These are phyloP conservation scores for Blepharisma undulans DNA, from an alignment of 169 alveolate species.

Conservation along the genomic window DNA sequence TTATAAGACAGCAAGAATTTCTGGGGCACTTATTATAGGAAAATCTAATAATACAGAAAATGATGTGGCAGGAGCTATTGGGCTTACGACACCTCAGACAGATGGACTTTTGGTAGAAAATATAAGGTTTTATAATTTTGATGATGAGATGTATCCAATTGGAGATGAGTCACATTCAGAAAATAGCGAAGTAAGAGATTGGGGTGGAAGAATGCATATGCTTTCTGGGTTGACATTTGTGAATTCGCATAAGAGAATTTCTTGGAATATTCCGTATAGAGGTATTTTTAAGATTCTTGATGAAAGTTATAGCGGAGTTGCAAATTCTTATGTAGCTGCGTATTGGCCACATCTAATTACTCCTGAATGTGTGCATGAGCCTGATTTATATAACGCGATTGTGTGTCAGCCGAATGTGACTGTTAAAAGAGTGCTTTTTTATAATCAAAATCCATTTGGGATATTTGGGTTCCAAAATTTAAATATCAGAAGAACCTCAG, in stretches of 20 bases:
- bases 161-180: constrained; percentile 64
- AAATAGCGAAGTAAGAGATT: constrained; percentile 49
- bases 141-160: constrained; percentile 40
- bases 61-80: constrained; percentile 42
- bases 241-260: constrained; percentile 38
- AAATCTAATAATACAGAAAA: constrained; percentile 36
- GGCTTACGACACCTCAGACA: constrained; percentile 67
- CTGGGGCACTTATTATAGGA: constrained; percentile 51
- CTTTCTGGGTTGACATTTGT: constrained; percentile 21
- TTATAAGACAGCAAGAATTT: constrained; percentile 33
- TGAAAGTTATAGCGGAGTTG: background rate
- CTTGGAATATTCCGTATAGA: background rate
- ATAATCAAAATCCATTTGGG: background rate
- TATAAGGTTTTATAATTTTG: constrained; percentile 49
- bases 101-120: constrained; percentile 59
- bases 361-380: constrained; percentile 13
- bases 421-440: background rate
- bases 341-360: constrained; percentile 7
- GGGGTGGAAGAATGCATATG: constrained; percentile 54
- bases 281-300: constrained; percentile 9
- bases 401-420: background rate
- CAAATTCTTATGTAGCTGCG: background rate
- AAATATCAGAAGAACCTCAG: background rate
- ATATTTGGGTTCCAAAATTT: background rate
- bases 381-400: background rate